Conservation (phyloP, 225 moss, liverwort and hornwort genomes). For the Marchantia polymorpha region DNA sequence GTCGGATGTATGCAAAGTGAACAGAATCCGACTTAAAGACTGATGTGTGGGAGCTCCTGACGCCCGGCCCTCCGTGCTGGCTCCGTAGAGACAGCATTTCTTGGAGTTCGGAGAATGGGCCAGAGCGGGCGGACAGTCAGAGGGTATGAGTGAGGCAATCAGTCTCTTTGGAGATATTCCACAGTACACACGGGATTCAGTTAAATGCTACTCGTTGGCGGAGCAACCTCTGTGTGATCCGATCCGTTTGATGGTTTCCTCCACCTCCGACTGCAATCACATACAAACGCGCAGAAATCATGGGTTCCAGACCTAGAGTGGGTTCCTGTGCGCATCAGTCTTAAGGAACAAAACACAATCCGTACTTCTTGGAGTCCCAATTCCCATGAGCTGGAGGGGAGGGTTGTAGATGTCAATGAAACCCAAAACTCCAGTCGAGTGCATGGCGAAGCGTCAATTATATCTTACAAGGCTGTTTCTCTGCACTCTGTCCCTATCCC, state of each 20-base stretch:
- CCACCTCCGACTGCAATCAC: constrained; percentile 44
- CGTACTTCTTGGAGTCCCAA: too few relatives aligned
- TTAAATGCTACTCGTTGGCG: background rate
- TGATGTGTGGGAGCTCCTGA: background rate
- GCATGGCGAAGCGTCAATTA: background rate
- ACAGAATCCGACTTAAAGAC: background rate
- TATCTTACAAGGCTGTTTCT: constrained; percentile 7
- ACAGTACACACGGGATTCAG: background rate
- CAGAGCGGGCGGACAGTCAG: background rate
- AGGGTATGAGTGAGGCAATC: background rate
- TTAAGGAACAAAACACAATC: too few relatives aligned
- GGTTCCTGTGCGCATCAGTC: background rate
- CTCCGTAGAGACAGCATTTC: background rate
- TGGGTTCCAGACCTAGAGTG: background rate
- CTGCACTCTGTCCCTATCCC: constrained; percentile 10
- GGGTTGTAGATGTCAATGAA: background rate
- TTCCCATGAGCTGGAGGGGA: background rate
- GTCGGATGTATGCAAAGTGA: background rate
- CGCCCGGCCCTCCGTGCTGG: background rate
- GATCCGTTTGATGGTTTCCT: constrained; percentile 53
- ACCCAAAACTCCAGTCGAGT: background rate
- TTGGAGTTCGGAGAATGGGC: background rate
- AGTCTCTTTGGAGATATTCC: background rate
- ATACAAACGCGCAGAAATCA: background rate
- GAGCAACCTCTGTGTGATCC: constrained; percentile 42